Evolutionary conservation across 768 basidiomycete species (phyloP).

Genomic region (Mycena pura): DNA sequence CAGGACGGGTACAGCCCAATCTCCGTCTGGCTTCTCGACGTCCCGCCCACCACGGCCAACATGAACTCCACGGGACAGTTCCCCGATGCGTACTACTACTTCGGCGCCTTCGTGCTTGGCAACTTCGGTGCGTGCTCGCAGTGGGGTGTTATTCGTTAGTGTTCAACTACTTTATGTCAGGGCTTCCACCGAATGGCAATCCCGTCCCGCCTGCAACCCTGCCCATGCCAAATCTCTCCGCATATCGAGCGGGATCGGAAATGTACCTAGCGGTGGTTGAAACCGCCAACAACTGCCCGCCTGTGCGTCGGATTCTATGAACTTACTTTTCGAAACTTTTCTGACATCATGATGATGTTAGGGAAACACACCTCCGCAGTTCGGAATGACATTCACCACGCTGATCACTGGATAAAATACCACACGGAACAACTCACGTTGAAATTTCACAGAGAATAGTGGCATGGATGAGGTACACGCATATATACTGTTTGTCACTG

Average conservation of each 20-base stretch:
- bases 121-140: conserved; percentile 12
- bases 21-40: conserved; percentile 27
- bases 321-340: background rate
- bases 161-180: conserved; percentile 4
- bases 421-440: too few species aligned
- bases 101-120: conserved; percentile 17
- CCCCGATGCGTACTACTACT: conserved; percentile 19
- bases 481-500: too few species aligned
- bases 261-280: conserved; percentile 30
- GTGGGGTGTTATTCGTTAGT: background rate
- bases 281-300: conserved; percentile 28
- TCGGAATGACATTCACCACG: conserved; percentile 19
- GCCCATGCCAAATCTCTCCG: conserved; percentile 19
- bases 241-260: conserved; percentile 1
- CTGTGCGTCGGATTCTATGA: conserved; percentile 15
- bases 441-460: too few species aligned
- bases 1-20: conserved; percentile 29
- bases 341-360: background rate
- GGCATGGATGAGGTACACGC: background rate
- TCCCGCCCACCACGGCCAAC: conserved; percentile 24
- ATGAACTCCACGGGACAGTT: conserved; percentile 27
- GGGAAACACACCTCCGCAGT: conserved; percentile 25
- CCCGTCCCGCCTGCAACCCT: conserved; percentile 23
- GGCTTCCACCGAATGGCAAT: conserved; percentile 11
- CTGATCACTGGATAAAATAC: conserved; percentile 5